Evolutionary conservation across 2,329 filamentous ascomycete species (phyloP), one percentile per base, ranked within the genome.

Genomic region (Tolypocladium tundrense): DNA sequence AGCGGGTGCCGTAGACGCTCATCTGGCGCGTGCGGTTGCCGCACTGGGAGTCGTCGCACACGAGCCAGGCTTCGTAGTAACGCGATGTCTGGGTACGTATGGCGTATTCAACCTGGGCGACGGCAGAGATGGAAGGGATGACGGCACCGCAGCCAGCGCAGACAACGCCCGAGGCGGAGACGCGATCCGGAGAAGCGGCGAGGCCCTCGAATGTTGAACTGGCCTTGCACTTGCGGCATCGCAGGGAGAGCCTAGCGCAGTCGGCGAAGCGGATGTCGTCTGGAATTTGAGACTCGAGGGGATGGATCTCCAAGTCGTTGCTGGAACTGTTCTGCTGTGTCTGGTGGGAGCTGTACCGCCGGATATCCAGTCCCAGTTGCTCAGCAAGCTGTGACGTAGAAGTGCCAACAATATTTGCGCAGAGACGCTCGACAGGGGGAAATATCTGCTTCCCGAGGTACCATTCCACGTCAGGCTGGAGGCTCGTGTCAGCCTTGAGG

Each of bases 371-470:
- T 2, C 94, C 94, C 16, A 99, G 84, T 70, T 94, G 96, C 70
- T 97, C 92, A 2, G 94, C 94, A 11, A 99, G 82, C 63, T 92
- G 87, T 1, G 90, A 85, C 9, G 93, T 88, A 62, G 96, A 95
- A 1, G 94, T 99, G 59, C 94, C 94, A 16, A 85, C 84, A 67
- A 99, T 97, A 60, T 96, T 96, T 60, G 93, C 94, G 70, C 94
- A 99, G 27, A 99, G 86, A 80, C 94, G 90, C 76, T 99, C 94
- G 33, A 99, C 94, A 0, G 94, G 94, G 13, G 94, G 94, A 74
- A 99, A 91, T 59, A 99, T 97, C 73, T 99, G 94, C 78, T 99
- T 99, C 77, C 91, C 88, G 43, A 99, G 84, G 72, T 99, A 99
- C 83, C 92, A 97, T 69, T 99, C 94, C n/a, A 97, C 83, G 68